phyloP scores from a whole-genome alignment of 441 rosid species.

The Sinapis alba region DNA sequence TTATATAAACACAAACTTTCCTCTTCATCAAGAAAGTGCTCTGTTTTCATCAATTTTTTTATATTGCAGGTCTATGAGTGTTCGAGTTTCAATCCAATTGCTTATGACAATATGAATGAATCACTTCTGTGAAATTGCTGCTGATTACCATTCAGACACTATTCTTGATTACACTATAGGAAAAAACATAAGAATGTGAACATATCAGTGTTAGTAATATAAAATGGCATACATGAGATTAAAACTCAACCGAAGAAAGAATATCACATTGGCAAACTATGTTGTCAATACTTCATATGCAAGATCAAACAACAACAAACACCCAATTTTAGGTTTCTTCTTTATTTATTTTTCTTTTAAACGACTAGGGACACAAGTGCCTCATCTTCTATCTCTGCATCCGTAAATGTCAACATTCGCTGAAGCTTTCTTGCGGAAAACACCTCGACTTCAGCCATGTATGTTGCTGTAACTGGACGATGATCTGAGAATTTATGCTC shows the following conservation, averaged over 20 bases:
- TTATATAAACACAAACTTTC: too few relatives aligned
- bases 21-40: too few relatives aligned
- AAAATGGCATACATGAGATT: slow-evolving; percentile 13
- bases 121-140: too few relatives aligned
- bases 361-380: slow-evolving; percentile 39
- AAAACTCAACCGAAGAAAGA: slow-evolving; percentile 21
- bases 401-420: slow-evolving; percentile 80
- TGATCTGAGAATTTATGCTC: slow-evolving; percentile 88
- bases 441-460: slow-evolving; percentile 84
- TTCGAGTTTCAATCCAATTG: too few relatives aligned
- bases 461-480: slow-evolving; percentile 89
- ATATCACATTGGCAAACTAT: slow-evolving; percentile 20
- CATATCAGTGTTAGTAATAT: slow-evolving; percentile 32
- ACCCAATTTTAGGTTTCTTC: slow-evolving; percentile 36
- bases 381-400: slow-evolving; percentile 82
- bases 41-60: too few relatives aligned
- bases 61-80: too few relatives aligned
- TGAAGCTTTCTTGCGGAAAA: slow-evolving; percentile 77
- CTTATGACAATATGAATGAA: too few relatives aligned
- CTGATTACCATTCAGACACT: too few relatives aligned
- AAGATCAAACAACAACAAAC: slow-evolving; percentile 23
- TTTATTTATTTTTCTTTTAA: slow-evolving; percentile 18
- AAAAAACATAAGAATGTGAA: slow-evolving; percentile 7
- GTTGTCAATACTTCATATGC: slow-evolving; percentile 37
- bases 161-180: too few relatives aligned